phyloP scores from a whole-genome alignment of 495 filamentous ascomycete species.

The Aspergillus ostianus region DNA sequence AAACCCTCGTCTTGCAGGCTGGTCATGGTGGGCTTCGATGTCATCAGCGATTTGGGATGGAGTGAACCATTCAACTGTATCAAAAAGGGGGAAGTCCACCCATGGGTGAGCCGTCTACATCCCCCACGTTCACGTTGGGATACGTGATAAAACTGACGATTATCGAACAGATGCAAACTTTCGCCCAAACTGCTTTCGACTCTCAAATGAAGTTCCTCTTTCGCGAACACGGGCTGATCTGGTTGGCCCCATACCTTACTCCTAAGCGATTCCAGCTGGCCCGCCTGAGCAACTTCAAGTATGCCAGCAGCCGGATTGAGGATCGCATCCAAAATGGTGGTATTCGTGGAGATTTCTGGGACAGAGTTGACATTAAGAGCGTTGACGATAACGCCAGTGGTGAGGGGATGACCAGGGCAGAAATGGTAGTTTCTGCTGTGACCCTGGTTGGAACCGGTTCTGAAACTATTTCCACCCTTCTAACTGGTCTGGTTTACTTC shows the following conservation, averaged over 20 bases:
- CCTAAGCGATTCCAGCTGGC: constrained; percentile 5
- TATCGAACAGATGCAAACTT: constrained; percentile 3
- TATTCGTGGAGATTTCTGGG: no score
- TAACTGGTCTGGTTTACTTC: constrained; percentile 3
- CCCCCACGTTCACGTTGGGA: constrained; percentile 1
- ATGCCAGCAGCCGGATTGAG: constrained; percentile 1
- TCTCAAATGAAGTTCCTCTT: constrained; percentile 6
- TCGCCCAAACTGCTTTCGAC: constrained; percentile 7
- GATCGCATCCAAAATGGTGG: background rate
- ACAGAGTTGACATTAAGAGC: no score
- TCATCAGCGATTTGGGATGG: constrained; percentile 8
- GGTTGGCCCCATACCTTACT: background rate
- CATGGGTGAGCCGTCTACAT: constrained; percentile 1
- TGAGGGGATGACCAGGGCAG: background rate
- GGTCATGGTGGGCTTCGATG: constrained; percentile 7
- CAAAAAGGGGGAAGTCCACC: constrained; percentile 4
- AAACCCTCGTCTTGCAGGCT: constrained; percentile 2
- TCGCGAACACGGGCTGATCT: constrained; percentile 5
- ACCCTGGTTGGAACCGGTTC: constrained; percentile 5
- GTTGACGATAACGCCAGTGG: no score
- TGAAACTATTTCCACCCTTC: constrained; percentile 2
- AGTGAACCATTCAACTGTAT: constrained; percentile 8
- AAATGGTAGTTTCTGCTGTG: background rate
- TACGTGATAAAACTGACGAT: background rate
- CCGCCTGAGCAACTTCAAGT: constrained; percentile 7